Percentiles rank a stretch among this genome's conserved stretches.
Conservation (phyloP, 2,329 filamentous ascomycete species). For the Byssochlamys sp. region DNA sequence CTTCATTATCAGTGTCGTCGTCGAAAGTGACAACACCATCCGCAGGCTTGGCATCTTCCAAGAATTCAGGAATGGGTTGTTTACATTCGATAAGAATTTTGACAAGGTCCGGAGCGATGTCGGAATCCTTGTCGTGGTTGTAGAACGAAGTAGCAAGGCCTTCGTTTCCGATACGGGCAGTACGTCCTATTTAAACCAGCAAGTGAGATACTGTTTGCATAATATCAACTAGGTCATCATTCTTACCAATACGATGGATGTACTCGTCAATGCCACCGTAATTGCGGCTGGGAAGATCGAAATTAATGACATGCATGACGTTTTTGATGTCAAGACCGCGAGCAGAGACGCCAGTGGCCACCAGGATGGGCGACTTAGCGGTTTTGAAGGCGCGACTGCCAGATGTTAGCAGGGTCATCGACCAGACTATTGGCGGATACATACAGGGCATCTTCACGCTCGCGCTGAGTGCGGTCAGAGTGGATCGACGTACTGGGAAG, state of each 20-base stretch:
- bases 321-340: conserved; percentile 83
- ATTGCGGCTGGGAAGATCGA: conserved; percentile 63
- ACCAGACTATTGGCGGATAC: conserved; percentile 16
- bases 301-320: conserved; percentile 88
- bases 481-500: conserved; percentile 85
- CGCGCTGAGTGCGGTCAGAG: conserved; percentile 71
- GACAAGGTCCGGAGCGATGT: conserved; percentile 63
- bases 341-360: conserved; percentile 77
- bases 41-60: conserved; percentile 48
- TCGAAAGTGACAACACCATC: conserved; percentile 39
- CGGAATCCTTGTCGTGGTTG: conserved; percentile 61
- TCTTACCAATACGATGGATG: conserved; percentile 78
- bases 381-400: conserved; percentile 62
- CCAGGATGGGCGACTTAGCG: conserved; percentile 66
- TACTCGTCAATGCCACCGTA: conserved; percentile 92
- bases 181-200: conserved; percentile 54
- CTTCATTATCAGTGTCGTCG: conserved; percentile 44
- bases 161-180: conserved; percentile 79
- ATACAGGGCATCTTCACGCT: conserved; percentile 82
- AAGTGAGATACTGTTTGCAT: not conserved
- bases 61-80: conserved; percentile 73
- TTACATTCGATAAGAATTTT: conserved; percentile 72
- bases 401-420: conserved; percentile 1
- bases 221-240: no score
- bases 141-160: conserved; percentile 86